These are phyloP conservation scores for Neurospora sp. DNA, from an alignment of 495 filamentous ascomycete species.

Conservation along the genomic window DNA sequence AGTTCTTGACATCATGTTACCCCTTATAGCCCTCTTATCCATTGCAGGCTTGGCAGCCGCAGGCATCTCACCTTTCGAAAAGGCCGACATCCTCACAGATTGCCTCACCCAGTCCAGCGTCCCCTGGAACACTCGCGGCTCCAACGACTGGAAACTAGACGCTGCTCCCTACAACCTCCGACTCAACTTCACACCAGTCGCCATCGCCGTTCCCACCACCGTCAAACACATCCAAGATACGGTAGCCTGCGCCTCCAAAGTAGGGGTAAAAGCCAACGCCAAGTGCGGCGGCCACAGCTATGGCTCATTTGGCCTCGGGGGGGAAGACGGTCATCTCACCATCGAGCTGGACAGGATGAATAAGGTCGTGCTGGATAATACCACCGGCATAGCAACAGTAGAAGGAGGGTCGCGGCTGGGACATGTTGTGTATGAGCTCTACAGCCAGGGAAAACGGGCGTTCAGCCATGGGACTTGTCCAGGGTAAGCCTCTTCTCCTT, in stretches of 20 bases:
- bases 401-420: constrained; percentile 32
- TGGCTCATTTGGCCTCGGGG: constrained; percentile 35
- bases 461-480: constrained; percentile 40
- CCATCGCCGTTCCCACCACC: constrained; percentile 30
- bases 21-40: constrained; percentile 10
- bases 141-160: constrained; percentile 30
- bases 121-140: constrained; percentile 21
- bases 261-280: constrained; percentile 33
- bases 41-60: constrained; percentile 10
- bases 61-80: constrained; percentile 11
- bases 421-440: constrained; percentile 33
- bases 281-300: constrained; percentile 42
- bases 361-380: constrained; percentile 28
- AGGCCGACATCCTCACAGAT: constrained; percentile 25
- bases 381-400: constrained; percentile 29
- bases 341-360: constrained; percentile 37
- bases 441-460: constrained; percentile 31
- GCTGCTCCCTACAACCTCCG: constrained; percentile 32
- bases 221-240: constrained; percentile 31
- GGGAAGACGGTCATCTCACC: constrained; percentile 36
- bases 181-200: constrained; percentile 28
- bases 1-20: constrained; percentile 4
- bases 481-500: constrained; percentile 15
- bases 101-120: constrained; percentile 28
- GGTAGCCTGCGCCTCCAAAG: constrained; percentile 27